These are phyloP conservation scores for Nadsonia commutata DNA, from an alignment of 1,139 yeast genomes.

Conservation along the genomic window DNA sequence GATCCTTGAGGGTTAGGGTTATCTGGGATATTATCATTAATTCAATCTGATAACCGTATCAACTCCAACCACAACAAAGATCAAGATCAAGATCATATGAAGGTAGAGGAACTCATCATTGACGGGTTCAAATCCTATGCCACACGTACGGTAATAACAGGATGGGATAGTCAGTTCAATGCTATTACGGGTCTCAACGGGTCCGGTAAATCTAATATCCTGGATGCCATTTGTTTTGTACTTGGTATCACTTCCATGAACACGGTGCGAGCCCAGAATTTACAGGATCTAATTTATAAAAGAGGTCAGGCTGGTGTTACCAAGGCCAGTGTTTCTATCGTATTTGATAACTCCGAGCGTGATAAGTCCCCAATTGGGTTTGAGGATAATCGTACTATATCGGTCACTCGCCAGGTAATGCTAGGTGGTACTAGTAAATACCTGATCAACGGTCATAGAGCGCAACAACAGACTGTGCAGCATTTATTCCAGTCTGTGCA, in stretches of 20 bases:
- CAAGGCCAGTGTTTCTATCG: conserved; percentile 91
- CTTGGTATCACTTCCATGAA: conserved; percentile 89
- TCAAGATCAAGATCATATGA: no score
- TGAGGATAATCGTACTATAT: conserved; percentile 62
- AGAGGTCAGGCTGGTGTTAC: conserved; percentile 98
- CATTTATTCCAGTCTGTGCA: conserved; percentile 90
- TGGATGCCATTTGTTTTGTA: conserved; percentile 97
- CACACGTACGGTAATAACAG: conserved; percentile 86
- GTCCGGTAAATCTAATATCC: conserved; percentile 87
- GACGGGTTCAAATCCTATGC: conserved; percentile 98
- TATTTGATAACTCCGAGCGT: conserved; percentile 73
- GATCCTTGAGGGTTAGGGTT: no score
- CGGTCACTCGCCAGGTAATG: conserved; percentile 83
- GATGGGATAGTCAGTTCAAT: conserved; percentile 93
- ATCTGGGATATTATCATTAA: no score
- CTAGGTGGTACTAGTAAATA: conserved; percentile 90
- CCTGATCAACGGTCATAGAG: conserved; percentile 88
- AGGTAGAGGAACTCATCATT: conserved; percentile 84
- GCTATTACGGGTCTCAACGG: conserved; percentile 98
- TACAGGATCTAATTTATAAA: conserved; percentile 88
- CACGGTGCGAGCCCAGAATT: conserved; percentile 82
- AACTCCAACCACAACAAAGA: no score
- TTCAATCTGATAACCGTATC: no score
- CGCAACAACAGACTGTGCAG: conserved; percentile 86
- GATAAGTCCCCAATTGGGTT: conserved; percentile 78